Evolutionary conservation across 129 eudicot genomes (phyloP).

Genomic region (Apium graveolens): DNA sequence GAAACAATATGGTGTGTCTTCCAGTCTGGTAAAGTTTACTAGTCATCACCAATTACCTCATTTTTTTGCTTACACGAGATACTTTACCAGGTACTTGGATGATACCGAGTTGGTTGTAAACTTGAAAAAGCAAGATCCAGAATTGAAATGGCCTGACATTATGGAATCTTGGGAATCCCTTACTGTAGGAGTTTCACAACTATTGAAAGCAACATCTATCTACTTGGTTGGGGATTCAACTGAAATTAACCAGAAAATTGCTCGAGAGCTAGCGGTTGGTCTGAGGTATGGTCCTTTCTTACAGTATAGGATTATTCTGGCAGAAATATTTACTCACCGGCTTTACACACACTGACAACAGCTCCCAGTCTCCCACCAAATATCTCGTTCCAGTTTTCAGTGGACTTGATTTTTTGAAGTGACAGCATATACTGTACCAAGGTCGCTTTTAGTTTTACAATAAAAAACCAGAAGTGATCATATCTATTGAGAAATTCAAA

Average conservation of each 20-base stretch:
- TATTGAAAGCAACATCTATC: conserved; percentile 74
- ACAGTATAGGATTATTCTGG: conserved; percentile 1
- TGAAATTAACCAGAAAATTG: conserved; percentile 76
- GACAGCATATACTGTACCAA: no score
- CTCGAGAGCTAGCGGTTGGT: conserved; percentile 86
- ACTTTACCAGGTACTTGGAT: conserved; percentile 66
- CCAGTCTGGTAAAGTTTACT: conserved; percentile 5
- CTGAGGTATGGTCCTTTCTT: conserved; percentile 52
- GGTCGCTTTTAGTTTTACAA: background rate
- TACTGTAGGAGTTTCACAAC: conserved; percentile 59
- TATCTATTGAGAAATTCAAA: background rate
- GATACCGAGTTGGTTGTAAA: conserved; percentile 72
- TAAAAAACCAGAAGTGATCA: background rate
- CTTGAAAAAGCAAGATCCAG: conserved; percentile 86
- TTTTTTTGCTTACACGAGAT: conserved; percentile 2
- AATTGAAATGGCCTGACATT: conserved; percentile 90
- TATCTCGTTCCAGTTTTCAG: background rate
- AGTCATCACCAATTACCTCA: background rate
- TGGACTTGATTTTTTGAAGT: background rate
- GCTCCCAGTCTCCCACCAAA: background rate
- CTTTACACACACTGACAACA: background rate
- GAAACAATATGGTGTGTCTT: conserved; percentile 80
- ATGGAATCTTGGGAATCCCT: conserved; percentile 95
- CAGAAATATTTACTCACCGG: background rate
- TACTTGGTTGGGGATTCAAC: conserved; percentile 89